Base-by-base conservation (phyloP, 768 basidiomycete species). In the Boletales sp. region DNA sequence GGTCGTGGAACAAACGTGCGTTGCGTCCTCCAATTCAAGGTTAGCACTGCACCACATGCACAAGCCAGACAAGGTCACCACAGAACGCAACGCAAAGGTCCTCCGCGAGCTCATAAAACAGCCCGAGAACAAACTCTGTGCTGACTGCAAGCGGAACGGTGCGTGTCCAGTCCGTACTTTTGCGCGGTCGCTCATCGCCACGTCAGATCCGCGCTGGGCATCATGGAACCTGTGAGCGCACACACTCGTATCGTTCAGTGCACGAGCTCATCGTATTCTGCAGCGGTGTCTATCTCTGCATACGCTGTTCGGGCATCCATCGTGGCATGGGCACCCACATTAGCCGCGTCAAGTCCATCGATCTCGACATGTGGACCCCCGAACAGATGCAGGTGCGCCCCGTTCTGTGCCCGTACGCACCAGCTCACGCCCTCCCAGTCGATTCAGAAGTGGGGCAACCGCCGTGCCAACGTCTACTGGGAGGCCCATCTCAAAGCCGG, bases 251-350 rank as follows among this genome's bases (percentile, higher is more conserved):
- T 11, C 18, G 33, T 37, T n/a, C n/a, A n/a, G 18, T 9, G 14
- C n/a, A 21, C 6, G 0, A 17, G 32, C 44, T 56, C 30, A 53
- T 49, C 3, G n/a, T n/a, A n/a, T n/a, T 51, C 49, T 49, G 18
- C 54, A 94, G 91, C 25, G 95, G 95, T 19, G 87, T 93, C 2
- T 96, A 93, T 65, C 76, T 98, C 35, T 99, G 95, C 66, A 96
- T 99, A 56, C 83, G 95, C 51, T 99, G 95, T 71, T 97, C 94
- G 13, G 95, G 95, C 28, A 90, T 97, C 50, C 95, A 99, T 70
- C 86, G 95, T 38, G 87, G 91, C 36, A 94, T 99, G 92, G 95
- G 95, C 52, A 97, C 95, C 0, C 95, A 99, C 69, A 96, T 98
- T 68, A 90, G 89, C 72, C 90, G 88, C 64, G 90, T 99, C 66